phyloP scores from a whole-genome alignment of 306 rosid genomes.

The Dalbergia cochinchinensis region DNA sequence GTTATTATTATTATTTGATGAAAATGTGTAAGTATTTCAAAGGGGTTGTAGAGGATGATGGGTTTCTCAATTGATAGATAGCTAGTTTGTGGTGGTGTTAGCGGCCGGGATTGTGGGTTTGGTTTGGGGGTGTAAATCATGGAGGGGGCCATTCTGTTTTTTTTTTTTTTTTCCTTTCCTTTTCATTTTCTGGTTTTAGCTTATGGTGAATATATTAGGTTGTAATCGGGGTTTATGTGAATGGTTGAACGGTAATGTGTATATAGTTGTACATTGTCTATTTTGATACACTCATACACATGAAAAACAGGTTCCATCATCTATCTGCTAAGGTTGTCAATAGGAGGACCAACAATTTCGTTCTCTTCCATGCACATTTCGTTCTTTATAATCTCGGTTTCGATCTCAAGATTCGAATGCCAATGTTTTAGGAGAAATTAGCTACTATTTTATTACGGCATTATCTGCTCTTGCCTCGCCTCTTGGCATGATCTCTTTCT shows the following conservation, averaged over 20 bases:
- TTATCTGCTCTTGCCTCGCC: too few species aligned
- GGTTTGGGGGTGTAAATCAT: conserved; percentile 42
- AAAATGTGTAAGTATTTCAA: conserved; percentile 1
- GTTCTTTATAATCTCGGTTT: background rate
- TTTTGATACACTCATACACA: conserved; percentile 25
- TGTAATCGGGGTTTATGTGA: conserved; percentile 46
- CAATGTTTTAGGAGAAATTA: too few species aligned
- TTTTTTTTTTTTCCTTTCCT: background rate
- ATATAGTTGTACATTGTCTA: conserved; percentile 39
- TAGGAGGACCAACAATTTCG: conserved; percentile 12
- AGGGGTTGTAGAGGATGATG: conserved; percentile 11
- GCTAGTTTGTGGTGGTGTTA: conserved; percentile 29
- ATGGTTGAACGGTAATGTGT: conserved; percentile 35
- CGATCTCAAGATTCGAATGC: too few species aligned
- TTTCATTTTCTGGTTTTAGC: background rate
- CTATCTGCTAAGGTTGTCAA: background rate
- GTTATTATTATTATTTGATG: conserved; percentile 18
- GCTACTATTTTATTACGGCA: too few species aligned
- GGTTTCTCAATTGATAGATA: conserved; percentile 10
- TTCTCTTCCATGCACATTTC: background rate
- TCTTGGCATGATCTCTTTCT: too few species aligned
- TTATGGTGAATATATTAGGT: conserved; percentile 17
- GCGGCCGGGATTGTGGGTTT: conserved; percentile 1
- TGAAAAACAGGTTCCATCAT: background rate
- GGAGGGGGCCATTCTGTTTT: conserved; percentile 31